Base-by-base conservation (phyloP, 2,329 filamentous ascomycete genomes). In the Diaporthe australafricana region DNA sequence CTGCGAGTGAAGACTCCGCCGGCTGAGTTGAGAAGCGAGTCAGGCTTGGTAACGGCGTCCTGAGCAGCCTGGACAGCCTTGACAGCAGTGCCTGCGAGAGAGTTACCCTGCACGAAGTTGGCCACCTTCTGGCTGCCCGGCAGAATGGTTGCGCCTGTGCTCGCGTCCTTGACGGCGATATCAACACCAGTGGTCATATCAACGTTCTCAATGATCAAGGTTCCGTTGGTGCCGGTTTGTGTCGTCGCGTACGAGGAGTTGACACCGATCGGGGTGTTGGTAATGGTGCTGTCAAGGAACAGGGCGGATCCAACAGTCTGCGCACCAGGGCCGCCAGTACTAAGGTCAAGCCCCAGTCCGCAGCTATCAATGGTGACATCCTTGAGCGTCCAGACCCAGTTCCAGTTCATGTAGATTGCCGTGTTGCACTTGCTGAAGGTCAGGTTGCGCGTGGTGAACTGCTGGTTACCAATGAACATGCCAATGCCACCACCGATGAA, bases 351-450 rank as follows among this genome's bases (percentile, higher is more conserved):
- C 70, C 93, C 94, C 48, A 95, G 83, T n/a, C 85, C 84, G 79
- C 92, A 94, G 79, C 92, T 90, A 80, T 94, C 91, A 82, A 97
- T 93, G 56, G 84, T 87, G 47, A 97, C 76, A 45, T 89, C 92
- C 80, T 96, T 94, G 83, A 96, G 90, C 55, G 92, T 90, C 92
- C 93, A 97, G 22, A 91, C 86, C 94, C 94, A 97, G 84, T 96
- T 94, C 94, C 94, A 97, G 86, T 95, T 95, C 91, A 96, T 93
- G 83, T 89, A 94, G 75, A 97, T 90, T 74, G 93, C 94, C 2
- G 94, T 97, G 79, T 94, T 88, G 85, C 93, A 95, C 81, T 89
- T 87, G 80, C 93, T 94, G 87, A 97, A 97, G 45, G 88, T 92
- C 80, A 96, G 79, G 82, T 97, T 96, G 76, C 94, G 92, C 35